phyloP scores from a whole-genome alignment of 148 eudicot genomes.

The Cornus suecica region DNA sequence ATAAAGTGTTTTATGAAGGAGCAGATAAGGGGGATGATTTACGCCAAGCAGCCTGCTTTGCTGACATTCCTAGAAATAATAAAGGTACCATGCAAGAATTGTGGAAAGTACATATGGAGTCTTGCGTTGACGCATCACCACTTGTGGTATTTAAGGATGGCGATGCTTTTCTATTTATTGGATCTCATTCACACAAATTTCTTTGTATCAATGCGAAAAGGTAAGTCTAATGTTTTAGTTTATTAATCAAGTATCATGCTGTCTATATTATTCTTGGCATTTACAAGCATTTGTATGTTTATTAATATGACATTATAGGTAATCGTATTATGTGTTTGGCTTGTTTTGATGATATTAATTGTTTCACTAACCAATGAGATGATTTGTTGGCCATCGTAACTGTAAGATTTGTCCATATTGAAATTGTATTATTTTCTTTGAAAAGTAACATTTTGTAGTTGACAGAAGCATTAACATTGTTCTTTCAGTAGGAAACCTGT shows the following conservation, averaged over 20 bases:
- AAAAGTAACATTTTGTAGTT: not conserved
- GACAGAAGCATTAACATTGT: not conserved
- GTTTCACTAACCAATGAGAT: not conserved
- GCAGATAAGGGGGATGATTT: constrained; percentile 22
- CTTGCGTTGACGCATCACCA: constrained; percentile 97
- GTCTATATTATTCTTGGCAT: not conserved
- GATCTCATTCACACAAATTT: constrained; percentile 82
- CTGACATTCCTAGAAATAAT: constrained; percentile 40
- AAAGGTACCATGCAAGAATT: constrained; percentile 41
- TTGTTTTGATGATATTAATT: not conserved
- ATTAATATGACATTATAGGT: not conserved
- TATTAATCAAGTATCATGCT: not conserved
- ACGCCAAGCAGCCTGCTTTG: constrained; percentile 25
- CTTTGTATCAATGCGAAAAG: constrained; percentile 68
- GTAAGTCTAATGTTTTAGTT: constrained; percentile 19
- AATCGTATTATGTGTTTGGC: too few relatives aligned
- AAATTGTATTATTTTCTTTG: not conserved
- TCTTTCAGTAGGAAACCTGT: too few relatives aligned
- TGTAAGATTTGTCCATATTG: not conserved
- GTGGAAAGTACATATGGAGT: constrained; percentile 78
- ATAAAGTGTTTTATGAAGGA: constrained; percentile 36
- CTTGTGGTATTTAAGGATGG: constrained; percentile 49
- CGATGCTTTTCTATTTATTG: constrained; percentile 54
- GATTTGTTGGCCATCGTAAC: not conserved
- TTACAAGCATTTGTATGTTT: not conserved